phyloP scores from a whole-genome alignment of 2,329 filamentous ascomycete genomes.

The Neoascochyta sp. region DNA sequence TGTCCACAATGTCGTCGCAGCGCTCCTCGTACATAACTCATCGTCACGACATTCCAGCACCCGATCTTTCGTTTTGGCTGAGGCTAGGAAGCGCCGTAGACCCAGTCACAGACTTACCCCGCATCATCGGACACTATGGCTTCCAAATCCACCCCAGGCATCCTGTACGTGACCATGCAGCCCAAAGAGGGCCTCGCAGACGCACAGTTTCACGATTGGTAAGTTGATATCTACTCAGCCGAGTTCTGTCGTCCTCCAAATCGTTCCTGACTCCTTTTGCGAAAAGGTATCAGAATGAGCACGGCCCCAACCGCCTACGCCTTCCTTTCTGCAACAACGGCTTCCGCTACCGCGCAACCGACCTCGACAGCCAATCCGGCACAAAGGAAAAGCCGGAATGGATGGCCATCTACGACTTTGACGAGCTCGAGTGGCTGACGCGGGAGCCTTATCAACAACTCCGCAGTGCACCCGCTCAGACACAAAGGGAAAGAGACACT shows the following conservation, averaged over 20 bases:
- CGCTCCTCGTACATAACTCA: too few species aligned
- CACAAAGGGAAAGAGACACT: slow-evolving; percentile 56
- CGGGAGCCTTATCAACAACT: slow-evolving; percentile 66
- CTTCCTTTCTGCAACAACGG: slow-evolving; percentile 72
- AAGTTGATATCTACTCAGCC: slow-evolving; percentile 23
- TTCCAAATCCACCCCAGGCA: slow-evolving; percentile 53
- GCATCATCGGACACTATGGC: slow-evolving; percentile 35
- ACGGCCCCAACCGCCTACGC: slow-evolving; percentile 75
- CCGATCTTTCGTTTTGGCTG: background rate
- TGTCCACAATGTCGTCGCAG: too few species aligned
- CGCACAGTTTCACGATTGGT: slow-evolving; percentile 70
- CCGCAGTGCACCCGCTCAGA: slow-evolving; percentile 56
- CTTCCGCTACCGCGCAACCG: slow-evolving; percentile 70
- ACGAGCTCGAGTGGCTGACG: slow-evolving; percentile 66
- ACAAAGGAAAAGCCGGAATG: slow-evolving; percentile 58
- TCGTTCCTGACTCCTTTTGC: slow-evolving; percentile 32
- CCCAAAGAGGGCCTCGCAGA: slow-evolving; percentile 62
- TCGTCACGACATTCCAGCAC: slow-evolving; percentile 1
- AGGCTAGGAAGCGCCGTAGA: too few species aligned
- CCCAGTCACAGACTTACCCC: slow-evolving; percentile 1
- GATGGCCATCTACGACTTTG: slow-evolving; percentile 79
- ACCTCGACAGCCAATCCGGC: slow-evolving; percentile 42
- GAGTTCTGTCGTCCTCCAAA: slow-evolving; percentile 15
- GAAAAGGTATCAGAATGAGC: slow-evolving; percentile 75
- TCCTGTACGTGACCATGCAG: slow-evolving; percentile 85